These are phyloP conservation scores for Leccinum truebloodii DNA, from an alignment of 768 basidiomycete genomes.

Conservation along the genomic window DNA sequence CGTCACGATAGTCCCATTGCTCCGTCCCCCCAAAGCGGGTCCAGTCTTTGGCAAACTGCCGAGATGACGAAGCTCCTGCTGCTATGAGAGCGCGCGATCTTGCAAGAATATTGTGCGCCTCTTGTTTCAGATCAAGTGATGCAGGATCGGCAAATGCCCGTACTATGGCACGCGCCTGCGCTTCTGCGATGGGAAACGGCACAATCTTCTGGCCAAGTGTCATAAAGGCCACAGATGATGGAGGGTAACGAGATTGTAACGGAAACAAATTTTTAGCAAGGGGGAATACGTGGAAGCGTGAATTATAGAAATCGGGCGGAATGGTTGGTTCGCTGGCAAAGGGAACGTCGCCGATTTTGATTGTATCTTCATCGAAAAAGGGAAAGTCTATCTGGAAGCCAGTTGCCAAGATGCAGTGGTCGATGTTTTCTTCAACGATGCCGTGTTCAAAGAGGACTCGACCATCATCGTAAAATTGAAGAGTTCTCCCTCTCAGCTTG, in stretches of 20 bases:
- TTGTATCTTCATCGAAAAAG: constrained; percentile 47
- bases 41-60: constrained; percentile 56
- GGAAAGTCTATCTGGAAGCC: constrained; percentile 70
- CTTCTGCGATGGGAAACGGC: constrained; percentile 79
- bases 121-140: constrained; percentile 48
- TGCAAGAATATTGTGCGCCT: constrained; percentile 48
- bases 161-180: constrained; percentile 67
- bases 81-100: constrained; percentile 47
- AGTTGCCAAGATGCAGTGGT: constrained; percentile 72
- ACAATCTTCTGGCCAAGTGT: constrained; percentile 58
- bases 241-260: constrained; percentile 46
- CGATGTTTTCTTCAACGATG: constrained; percentile 51
- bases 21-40: constrained; percentile 48
- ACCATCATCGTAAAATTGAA: constrained; percentile 43
- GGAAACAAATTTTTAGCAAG: constrained; percentile 74
- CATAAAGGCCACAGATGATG: constrained; percentile 61
- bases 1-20: constrained; percentile 71
- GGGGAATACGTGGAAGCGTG: constrained; percentile 67
- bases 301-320: constrained; percentile 59
- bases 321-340: constrained; percentile 44
- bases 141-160: constrained; percentile 54
- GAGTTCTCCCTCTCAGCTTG: constrained; percentile 44
- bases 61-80: constrained; percentile 35
- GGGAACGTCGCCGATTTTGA: constrained; percentile 43
- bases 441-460: constrained; percentile 62